Conservation (phyloP, 306 rosid genomes). For the Comarum palustre region DNA sequence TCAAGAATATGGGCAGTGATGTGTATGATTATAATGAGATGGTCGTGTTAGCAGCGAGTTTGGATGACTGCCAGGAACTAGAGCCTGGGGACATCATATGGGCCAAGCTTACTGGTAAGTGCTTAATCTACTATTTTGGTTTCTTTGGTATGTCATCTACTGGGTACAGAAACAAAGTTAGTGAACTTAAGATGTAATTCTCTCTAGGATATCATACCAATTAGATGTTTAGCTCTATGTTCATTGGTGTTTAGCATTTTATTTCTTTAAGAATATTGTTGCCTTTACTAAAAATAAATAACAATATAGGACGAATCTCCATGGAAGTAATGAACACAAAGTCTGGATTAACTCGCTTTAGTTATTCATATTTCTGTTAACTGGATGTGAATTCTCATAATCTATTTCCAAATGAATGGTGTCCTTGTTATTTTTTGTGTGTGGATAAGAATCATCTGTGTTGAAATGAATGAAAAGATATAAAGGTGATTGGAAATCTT, state of each 20-base stretch:
- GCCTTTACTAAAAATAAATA: neutral
- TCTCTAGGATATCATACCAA: neutral
- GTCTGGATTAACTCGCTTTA: neutral
- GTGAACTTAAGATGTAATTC: neutral
- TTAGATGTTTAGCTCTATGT: neutral
- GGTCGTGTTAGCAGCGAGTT: conserved; percentile 91
- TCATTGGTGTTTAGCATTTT: neutral
- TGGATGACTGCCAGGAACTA: conserved; percentile 77
- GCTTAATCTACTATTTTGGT: conserved; percentile 22
- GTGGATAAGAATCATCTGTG: neutral
- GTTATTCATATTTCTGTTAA: neutral
- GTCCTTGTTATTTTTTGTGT: neutral
- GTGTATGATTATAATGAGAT: conserved; percentile 80
- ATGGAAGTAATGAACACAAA: neutral
- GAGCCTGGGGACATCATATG: conserved; percentile 90
- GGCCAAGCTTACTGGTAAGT: conserved; percentile 97
- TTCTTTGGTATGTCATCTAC: neutral
- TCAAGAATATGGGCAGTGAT: conserved; percentile 49
- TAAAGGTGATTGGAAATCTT: neutral
- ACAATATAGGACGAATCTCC: neutral
- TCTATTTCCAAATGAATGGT: too few relatives aligned
- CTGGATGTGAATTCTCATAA: neutral
- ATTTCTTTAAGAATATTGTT: neutral
- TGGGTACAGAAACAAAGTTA: neutral
- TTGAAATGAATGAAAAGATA: neutral